A percentile compares a stretch with the other conserved stretches of the same genome.
phyloP scores from a whole-genome alignment of 2,329 filamentous ascomycete genomes.

The Sarocladiaceae sp. region DNA sequence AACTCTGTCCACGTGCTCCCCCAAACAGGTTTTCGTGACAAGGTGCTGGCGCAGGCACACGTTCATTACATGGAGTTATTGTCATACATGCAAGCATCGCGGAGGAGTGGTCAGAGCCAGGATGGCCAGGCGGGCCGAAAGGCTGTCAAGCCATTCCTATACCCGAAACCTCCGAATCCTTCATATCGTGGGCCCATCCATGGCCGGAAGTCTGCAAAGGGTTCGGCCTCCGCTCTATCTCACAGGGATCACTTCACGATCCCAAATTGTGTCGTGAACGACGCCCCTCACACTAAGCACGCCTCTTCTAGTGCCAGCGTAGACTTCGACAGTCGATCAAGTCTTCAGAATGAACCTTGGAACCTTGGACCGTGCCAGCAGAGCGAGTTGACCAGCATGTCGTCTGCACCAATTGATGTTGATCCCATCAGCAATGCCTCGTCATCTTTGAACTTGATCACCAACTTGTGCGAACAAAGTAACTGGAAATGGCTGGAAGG shows the following conservation, averaged over 20 bases:
- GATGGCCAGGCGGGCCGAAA: constrained; percentile 30
- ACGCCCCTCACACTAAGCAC: too few species aligned
- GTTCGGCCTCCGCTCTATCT: background rate
- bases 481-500: constrained; percentile 90
- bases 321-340: too few species aligned
- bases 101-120: constrained; percentile 41
- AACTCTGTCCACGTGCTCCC: background rate
- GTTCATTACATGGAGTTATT: constrained; percentile 68
- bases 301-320: too few species aligned
- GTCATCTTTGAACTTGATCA: constrained; percentile 67
- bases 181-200: background rate
- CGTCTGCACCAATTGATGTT: constrained; percentile 14
- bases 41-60: constrained; percentile 66
- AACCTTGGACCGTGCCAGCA: background rate
- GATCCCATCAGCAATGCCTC: constrained; percentile 53
- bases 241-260: too few species aligned
- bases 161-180: constrained; percentile 46
- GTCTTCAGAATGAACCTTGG: background rate
- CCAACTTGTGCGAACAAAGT: constrained; percentile 71
- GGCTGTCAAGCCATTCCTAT: constrained; percentile 47
- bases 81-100: constrained; percentile 57
- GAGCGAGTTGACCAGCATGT: constrained; percentile 12
- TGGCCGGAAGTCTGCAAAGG: background rate
- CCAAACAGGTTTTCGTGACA: constrained; percentile 54
- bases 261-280: background rate